phyloP scores from a whole-genome alignment of 2,329 filamentous ascomycete genomes.

The Fusarium mundagurra region DNA sequence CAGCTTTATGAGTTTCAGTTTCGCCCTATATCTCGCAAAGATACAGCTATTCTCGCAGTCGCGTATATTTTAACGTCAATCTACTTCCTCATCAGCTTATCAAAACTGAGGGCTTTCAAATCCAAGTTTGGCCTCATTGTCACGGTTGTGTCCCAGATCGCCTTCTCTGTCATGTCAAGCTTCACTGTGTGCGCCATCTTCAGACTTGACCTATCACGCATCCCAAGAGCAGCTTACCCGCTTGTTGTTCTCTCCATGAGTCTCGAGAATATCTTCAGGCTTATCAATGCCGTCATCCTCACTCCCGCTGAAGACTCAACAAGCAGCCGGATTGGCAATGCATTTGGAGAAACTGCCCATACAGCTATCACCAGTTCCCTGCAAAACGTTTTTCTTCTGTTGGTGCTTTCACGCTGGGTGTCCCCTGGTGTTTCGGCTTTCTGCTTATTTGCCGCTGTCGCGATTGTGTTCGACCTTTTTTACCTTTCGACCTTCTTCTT shows the following conservation, averaged over 20 bases:
- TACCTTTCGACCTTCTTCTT: constrained; percentile 84
- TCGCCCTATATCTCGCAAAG: constrained; percentile 74
- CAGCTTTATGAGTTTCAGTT: constrained; percentile 83
- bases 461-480: constrained; percentile 79
- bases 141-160: constrained; percentile 75
- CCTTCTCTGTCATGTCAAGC: constrained; percentile 78
- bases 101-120: constrained; percentile 78
- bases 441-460: constrained; percentile 79
- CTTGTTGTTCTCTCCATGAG: constrained; percentile 81
- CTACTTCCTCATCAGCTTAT: constrained; percentile 74
- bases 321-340: constrained; percentile 75
- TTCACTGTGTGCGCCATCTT: constrained; percentile 82
- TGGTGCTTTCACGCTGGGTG: constrained; percentile 71
- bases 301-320: constrained; percentile 76
- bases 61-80: constrained; percentile 71
- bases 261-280: constrained; percentile 79
- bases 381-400: constrained; percentile 75
- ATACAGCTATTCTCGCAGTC: constrained; percentile 69
- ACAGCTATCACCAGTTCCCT: constrained; percentile 73
- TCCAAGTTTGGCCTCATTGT: constrained; percentile 77
- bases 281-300: constrained; percentile 80
- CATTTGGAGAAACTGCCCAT: constrained; percentile 77
- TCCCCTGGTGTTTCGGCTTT: constrained; percentile 78
- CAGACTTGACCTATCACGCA: constrained; percentile 77
- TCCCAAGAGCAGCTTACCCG: constrained; percentile 79